Evolutionary conservation across 352 stramenopile species (phyloP).

Genomic region (Blastocystis sp.): DNA sequence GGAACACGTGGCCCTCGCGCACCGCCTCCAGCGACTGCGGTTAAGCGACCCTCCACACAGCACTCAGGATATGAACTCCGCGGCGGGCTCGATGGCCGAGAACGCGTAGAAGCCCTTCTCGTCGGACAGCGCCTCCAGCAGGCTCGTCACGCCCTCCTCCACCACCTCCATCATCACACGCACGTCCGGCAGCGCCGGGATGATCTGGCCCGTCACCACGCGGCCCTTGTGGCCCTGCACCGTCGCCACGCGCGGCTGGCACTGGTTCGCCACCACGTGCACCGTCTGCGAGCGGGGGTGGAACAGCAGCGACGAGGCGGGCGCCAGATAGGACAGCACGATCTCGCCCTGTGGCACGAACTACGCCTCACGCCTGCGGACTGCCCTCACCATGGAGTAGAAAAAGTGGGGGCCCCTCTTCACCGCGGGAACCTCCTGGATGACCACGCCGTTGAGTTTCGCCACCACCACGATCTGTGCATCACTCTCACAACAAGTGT

Average conservation of each 20-base stretch:
- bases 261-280: not conserved
- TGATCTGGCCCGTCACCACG: conserved; percentile 52
- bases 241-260: not conserved
- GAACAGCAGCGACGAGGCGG: conserved; percentile 9
- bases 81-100: not conserved
- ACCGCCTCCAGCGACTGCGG: not conserved
- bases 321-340: not conserved
- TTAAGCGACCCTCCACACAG: not conserved
- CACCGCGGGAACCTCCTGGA: not conserved
- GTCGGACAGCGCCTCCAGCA: conserved; percentile 5
- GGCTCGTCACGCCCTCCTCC: not conserved
- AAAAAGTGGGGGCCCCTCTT: not conserved
- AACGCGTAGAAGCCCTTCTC: conserved; percentile 22
- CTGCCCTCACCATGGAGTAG: not conserved
- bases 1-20: conserved; percentile 44
- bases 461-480: not conserved
- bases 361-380: not conserved
- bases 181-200: conserved; percentile 26
- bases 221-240: not conserved
- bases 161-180: conserved; percentile 6
- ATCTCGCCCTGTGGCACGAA: not conserved
- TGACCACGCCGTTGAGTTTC: not conserved
- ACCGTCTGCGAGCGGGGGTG: not conserved
- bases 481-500: not conserved
- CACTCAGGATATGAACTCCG: conserved; percentile 17